Percentiles rank a stretch among this genome's conserved stretches.
Conservation (phyloP, 441 rosid species). For the Arabidopsis lyrata region DNA sequence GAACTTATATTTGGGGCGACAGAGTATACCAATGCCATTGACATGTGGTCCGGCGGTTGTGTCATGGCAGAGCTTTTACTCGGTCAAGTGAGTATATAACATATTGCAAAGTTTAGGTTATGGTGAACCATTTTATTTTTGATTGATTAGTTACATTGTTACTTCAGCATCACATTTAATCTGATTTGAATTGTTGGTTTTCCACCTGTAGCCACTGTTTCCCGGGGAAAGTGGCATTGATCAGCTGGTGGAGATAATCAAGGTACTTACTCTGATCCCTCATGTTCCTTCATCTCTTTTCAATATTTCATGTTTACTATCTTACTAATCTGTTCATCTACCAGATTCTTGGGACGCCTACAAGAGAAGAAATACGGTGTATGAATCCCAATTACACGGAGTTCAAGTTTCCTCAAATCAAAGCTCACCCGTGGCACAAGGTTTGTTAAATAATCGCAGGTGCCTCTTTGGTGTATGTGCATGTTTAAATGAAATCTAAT, state of each 20-base stretch:
- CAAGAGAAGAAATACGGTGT: slow-evolving; percentile 91
- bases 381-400: slow-evolving; percentile 97
- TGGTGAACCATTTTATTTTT: neutral
- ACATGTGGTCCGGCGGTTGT: slow-evolving; percentile 91
- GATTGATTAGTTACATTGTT: neutral
- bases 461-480: slow-evolving; percentile 15
- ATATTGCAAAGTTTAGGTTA: slow-evolving; percentile 1
- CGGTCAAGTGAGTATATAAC: slow-evolving; percentile 65
- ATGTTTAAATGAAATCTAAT: slow-evolving; percentile 33
- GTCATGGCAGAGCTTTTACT: slow-evolving; percentile 88
- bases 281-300: slow-evolving; percentile 16
- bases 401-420: slow-evolving; percentile 89
- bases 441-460: slow-evolving; percentile 43
- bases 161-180: slow-evolving; percentile 7
- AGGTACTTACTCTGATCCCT: slow-evolving; percentile 50
- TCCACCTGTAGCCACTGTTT: slow-evolving; percentile 76
- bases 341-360: slow-evolving; percentile 88
- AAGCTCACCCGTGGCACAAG: slow-evolving; percentile 99
- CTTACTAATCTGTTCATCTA: slow-evolving; percentile 26
- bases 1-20: slow-evolving; percentile 96
- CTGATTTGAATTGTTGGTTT: slow-evolving; percentile 11
- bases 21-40: slow-evolving; percentile 81
- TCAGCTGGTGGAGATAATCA: slow-evolving; percentile 90
- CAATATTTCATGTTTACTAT: neutral
- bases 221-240: slow-evolving; percentile 96